Base-by-base conservation (phyloP, 768 basidiomycete species). In the Serpula lacrymans region DNA sequence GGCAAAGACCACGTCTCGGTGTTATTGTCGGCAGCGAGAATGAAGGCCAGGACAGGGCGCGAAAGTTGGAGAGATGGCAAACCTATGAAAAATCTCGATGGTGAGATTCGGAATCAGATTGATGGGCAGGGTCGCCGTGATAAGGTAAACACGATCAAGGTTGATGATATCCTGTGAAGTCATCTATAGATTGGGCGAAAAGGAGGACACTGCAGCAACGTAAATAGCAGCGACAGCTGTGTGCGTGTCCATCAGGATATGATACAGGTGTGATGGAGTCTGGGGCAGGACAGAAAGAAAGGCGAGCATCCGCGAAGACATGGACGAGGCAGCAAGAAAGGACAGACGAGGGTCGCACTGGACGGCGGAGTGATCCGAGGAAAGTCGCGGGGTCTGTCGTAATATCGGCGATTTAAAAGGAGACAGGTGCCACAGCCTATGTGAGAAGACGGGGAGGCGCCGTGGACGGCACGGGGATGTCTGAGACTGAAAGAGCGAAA, bases 71-170 rank as follows among this genome's bases (percentile, higher is more conserved):
- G n/a, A n/a, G n/a, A n/a, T n/a, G n/a, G n/a, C n/a, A n/a, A n/a
- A 52, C 24, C 42, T 12, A 54, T 41, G 45, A 16, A 50, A 59
- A 46, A 40, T n/a, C n/a, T n/a, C n/a, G n/a, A 33, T 12, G 33
- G 39, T 26, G 31, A 47, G 39, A 48, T 55, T 53, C 57, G 57
- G 52, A 60, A 59, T 60, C 54, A 53, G 49, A 47, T 50, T 59
- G 58, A 59, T 60, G 52, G n/a, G 34, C 36, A 60, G 59, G 59
- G 60, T 62, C 60, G 60, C 32, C 47, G 50, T 62, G 60, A 62
- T 62, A 64, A 60, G 62, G 62, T 62, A 57, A 52, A 49, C n/a
- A n/a, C 49, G 59, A 62, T 62, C 60, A 57, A 59, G 51, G n/a
- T n/a, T n/a, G n/a, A 51, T 62, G 55, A 52, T 57, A 51, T 49